Conservation (phyloP, 106 monocot species). For the Dioscorea dumetorum region DNA sequence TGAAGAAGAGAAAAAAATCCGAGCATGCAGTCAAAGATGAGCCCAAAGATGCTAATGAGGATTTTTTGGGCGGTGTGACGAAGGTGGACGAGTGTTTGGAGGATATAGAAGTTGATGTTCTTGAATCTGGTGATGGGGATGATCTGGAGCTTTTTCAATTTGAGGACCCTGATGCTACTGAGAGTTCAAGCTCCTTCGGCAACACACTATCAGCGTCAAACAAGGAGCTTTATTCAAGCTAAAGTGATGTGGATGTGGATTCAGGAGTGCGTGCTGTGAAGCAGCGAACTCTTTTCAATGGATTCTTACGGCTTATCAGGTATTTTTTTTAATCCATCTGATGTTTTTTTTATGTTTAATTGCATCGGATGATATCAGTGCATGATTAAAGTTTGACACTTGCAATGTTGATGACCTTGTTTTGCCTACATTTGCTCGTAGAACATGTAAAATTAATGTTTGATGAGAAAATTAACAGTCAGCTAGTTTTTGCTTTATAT, state of each 20-base stretch:
- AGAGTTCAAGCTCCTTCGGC: slow-evolving; percentile 55
- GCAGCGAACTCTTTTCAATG: slow-evolving; percentile 5
- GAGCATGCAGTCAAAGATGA: neutral
- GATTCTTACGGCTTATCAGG: slow-evolving; percentile 21
- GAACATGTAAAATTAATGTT: neutral
- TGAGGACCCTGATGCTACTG: slow-evolving; percentile 29
- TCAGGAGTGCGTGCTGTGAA: slow-evolving; percentile 22
- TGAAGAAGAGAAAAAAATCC: slow-evolving; percentile 3
- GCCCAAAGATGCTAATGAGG: neutral
- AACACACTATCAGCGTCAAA: slow-evolving; percentile 29
- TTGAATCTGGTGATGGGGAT: neutral
- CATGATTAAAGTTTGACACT: no score
- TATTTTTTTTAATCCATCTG: slow-evolving; percentile 7
- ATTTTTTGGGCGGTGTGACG: neutral
- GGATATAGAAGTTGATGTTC: slow-evolving; percentile 10
- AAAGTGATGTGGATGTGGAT: slow-evolving; percentile 39
- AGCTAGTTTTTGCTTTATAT: no score
- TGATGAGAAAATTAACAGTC: no score
- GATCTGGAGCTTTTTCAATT: neutral
- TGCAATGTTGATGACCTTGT: neutral
- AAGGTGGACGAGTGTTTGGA: neutral
- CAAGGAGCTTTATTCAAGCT: slow-evolving; percentile 8
- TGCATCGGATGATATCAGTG: neutral
- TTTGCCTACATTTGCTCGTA: neutral
- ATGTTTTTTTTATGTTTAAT: no score